phyloP scores from a whole-genome alignment of 192 early-diverging fungal species.

The Coemansia sp. region DNA sequence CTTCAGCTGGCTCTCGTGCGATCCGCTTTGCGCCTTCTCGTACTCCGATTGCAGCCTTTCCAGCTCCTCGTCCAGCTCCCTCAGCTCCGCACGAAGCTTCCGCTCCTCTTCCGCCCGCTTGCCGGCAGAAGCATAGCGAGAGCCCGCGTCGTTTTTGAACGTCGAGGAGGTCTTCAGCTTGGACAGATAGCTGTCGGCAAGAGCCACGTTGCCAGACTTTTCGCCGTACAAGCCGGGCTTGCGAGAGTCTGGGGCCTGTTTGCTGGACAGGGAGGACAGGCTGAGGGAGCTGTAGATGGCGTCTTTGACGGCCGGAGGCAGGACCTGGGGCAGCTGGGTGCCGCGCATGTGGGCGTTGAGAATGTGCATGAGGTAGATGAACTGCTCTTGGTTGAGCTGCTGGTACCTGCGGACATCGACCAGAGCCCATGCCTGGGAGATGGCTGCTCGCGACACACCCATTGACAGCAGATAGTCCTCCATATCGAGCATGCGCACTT shows the following conservation, averaged over 20 bases:
- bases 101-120: conserved; percentile 48
- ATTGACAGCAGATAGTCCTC: conserved; percentile 45
- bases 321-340: conserved; percentile 23
- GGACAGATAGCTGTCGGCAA: conserved; percentile 53
- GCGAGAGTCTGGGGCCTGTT: conserved; percentile 13
- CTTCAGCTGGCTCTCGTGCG: conserved; percentile 6
- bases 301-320: conserved; percentile 48
- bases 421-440: conserved; percentile 47
- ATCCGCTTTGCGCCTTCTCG: not conserved
- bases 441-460: conserved; percentile 31
- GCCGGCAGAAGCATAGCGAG: conserved; percentile 44
- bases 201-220: conserved; percentile 48
- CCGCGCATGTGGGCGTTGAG: conserved; percentile 29
- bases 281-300: conserved; percentile 50
- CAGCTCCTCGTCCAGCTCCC: conserved; percentile 38
- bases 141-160: conserved; percentile 45
- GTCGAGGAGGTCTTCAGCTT: conserved; percentile 51
- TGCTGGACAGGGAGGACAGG: conserved; percentile 20
- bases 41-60: conserved; percentile 15
- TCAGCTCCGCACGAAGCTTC: conserved; percentile 40
- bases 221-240: conserved; percentile 51
- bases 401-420: conserved; percentile 54
- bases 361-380: conserved; percentile 47
- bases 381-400: conserved; percentile 55
- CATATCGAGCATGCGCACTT: conserved; percentile 45